These are phyloP conservation scores for Wallacemonas sp. DNA, from an alignment of 208 protist species.

Conservation along the genomic window DNA sequence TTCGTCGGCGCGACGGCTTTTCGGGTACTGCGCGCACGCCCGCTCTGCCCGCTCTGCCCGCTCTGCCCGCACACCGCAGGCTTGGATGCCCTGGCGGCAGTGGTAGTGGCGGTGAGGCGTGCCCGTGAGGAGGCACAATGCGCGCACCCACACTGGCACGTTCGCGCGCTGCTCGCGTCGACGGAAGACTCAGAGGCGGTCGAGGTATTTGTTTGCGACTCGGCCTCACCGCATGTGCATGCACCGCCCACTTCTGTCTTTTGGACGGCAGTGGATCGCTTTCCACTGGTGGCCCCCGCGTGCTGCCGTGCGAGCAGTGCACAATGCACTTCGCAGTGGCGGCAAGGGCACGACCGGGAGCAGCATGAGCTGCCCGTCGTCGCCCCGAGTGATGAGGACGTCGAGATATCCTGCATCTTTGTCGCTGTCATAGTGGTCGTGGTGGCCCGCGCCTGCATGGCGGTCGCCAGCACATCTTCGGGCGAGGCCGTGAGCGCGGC, in stretches of 20 bases:
- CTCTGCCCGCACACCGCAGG: too few relatives aligned
- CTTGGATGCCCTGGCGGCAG: too few relatives aligned
- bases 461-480: neutral
- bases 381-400: neutral
- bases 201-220: neutral
- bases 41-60: too few relatives aligned
- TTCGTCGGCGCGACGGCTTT: neutral
- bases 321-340: constrained; percentile 10
- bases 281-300: too few relatives aligned
- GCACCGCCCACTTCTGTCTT: neutral
- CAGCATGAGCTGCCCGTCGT: constrained; percentile 12
- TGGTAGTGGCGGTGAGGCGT: neutral
- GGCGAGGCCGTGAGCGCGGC: neutral
- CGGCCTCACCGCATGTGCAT: neutral
- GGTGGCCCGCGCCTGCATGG: too few relatives aligned
- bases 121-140: constrained; percentile 1
- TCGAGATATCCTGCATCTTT: constrained; percentile 5
- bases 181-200: neutral
- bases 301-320: too few relatives aligned
- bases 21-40: too few relatives aligned
- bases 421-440: too few relatives aligned
- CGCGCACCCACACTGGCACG: constrained; percentile 5
- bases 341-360: constrained; percentile 10
- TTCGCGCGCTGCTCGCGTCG: neutral
- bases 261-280: too few relatives aligned